Evolutionary conservation across 1,284 basidiomycete genomes (phyloP), one percentile per base, ranked within the genome.

Genomic region (Boletus sp.): DNA sequence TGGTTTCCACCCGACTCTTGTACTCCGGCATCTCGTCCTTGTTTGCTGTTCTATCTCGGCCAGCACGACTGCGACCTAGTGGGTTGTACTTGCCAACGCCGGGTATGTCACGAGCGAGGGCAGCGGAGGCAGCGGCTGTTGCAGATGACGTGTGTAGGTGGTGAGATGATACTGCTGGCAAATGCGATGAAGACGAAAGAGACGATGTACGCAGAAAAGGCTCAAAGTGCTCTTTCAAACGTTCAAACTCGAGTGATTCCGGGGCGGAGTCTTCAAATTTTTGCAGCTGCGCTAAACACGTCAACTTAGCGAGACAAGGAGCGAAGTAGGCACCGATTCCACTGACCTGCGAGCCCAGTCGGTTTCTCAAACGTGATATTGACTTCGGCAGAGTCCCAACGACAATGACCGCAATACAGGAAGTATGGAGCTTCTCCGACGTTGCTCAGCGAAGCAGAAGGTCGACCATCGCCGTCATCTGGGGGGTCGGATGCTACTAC

Each of bases 361-460:
- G 94, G 91, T 66, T 98, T 99, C 61, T 98, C 95, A 58, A 98
- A 98, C 9, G 83, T 87, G 62, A 95, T 89, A 0, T 87, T 90
- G 1, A 94, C 82, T 64, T 91, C 83, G 7, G 85, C 84, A 54
- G 92, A 95, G 66, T 95, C 91, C 95, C 96, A 99, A 63, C 88
- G 79, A 62, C 96, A 99, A 61, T 88, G 83, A 49, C 89, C 84
- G 69, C 96, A 99, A 56, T 86, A 84, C 1, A 99, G 77, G 59
- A 92, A 85, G 72, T 93, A 99, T 0, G 92, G 94, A 1, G 91
- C 82, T 64, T 91, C 84, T 46, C 91, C 86, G 35, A 86, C 70
- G 34, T 80, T 68, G 52, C 72, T 77, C 48, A 80, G 66, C 23
- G 79, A 70, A 12, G 77, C 63, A 10, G 69, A 63, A 36, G 78